Conservation (phyloP, 2,329 filamentous ascomycete species). For the Arthrobotrys conoides region DNA sequence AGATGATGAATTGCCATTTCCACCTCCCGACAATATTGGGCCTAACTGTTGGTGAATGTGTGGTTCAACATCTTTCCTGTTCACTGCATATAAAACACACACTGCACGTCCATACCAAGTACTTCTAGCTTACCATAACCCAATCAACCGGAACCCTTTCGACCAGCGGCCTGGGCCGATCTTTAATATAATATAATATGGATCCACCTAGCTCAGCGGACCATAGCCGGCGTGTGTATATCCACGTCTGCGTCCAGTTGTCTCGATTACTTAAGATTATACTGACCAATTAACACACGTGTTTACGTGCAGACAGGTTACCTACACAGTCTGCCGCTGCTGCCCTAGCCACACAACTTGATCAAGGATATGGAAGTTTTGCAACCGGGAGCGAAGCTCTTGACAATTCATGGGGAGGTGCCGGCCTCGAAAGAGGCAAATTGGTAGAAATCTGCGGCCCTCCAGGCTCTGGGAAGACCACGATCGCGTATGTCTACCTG, state of each 20-base stretch:
- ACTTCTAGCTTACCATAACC: constrained; percentile 13
- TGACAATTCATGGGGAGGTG: constrained; percentile 40
- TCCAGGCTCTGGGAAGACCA: constrained; percentile 63
- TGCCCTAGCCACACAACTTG: constrained; percentile 54
- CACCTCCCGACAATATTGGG: neutral
- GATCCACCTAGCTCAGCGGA: constrained; percentile 42
- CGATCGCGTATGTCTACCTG: constrained; percentile 61
- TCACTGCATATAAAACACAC: neutral
- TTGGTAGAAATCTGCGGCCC: constrained; percentile 62
- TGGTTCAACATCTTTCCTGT: constrained; percentile 6
- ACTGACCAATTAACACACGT: neutral
- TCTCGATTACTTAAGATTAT: neutral
- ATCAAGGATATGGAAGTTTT: constrained; percentile 38
- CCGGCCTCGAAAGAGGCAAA: constrained; percentile 55
- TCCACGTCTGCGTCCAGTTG: neutral
- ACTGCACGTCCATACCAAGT: too few relatives aligned
- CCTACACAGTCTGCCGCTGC: constrained; percentile 48
- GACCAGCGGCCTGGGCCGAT: neutral
- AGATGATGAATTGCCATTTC: neutral
- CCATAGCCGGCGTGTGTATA: constrained; percentile 37
- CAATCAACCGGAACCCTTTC: too few relatives aligned
- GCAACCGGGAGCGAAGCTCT: constrained; percentile 56
- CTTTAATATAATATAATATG: constrained; percentile 42
- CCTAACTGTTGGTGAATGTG: too few relatives aligned
- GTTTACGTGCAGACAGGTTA: constrained; percentile 34